A percentile compares a stretch with the other conserved stretches of the same genome.
Evolutionary conservation across 306 rosid genomes (phyloP).

Genomic region (Abrus precatorius): DNA sequence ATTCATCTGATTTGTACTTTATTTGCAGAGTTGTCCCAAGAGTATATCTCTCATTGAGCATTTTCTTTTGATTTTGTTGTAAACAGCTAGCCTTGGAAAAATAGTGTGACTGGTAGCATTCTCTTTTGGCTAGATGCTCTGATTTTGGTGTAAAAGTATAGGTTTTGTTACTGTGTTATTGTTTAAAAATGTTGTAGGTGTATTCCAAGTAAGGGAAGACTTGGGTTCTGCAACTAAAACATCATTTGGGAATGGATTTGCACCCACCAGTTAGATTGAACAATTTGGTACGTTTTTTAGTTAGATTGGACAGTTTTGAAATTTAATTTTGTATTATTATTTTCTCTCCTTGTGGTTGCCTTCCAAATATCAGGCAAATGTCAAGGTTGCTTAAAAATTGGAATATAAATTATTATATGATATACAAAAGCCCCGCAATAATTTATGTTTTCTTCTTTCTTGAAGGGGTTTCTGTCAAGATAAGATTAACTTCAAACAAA

Average conservation of each 20-base stretch:
- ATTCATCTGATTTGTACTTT: background rate
- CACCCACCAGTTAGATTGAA: too few relatives aligned
- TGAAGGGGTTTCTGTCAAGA: too few relatives aligned
- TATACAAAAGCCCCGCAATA: too few relatives aligned
- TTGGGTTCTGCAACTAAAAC: background rate
- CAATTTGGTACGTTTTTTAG: background rate
- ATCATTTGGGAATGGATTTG: background rate
- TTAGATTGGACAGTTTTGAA: background rate
- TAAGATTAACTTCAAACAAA: too few relatives aligned
- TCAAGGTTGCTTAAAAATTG: too few relatives aligned
- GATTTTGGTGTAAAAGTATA: background rate
- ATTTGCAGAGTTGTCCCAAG: background rate
- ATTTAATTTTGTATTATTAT: too few relatives aligned
- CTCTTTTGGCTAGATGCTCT: background rate
- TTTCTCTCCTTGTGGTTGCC: too few relatives aligned
- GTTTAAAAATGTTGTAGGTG: background rate
- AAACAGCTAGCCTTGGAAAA: background rate
- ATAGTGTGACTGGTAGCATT: background rate
- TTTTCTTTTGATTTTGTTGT: constrained; percentile 9
- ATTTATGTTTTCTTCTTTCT: too few relatives aligned
- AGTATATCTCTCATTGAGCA: background rate
- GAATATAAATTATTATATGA: too few relatives aligned
- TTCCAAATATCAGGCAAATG: too few relatives aligned
- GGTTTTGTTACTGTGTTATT: background rate
- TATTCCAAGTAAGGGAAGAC: background rate